Evolutionary conservation across 495 filamentous ascomycete genomes (phyloP), one percentile per base, ranked within the genome.

Genomic region (Trichoderma gamsii): DNA sequence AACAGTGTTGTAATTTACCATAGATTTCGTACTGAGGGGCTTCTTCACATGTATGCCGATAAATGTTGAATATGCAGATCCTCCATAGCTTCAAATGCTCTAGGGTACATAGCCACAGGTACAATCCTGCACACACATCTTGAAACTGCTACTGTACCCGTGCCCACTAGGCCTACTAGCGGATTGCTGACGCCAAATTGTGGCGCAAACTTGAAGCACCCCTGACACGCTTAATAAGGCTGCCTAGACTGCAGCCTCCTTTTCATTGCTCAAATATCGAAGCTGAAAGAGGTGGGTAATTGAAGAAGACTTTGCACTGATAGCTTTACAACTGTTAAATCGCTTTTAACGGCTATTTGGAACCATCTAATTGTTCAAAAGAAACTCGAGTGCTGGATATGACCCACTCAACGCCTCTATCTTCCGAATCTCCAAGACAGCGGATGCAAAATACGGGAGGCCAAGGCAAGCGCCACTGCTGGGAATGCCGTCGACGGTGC

Each of bases 401-500:
- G 43, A 15, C 6, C 12, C 51, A 25, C 1, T n/a, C 21, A n/a
- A 56, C 25, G 51, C 51, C 16, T 56, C 16, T 3, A n/a, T 9
- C 4, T 4, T 56, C 21, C 21, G n/a, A 25, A 25, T 16, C 51
- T 11, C n/a, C 51, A 25, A 56, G 51, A 25, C 51, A 56, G 9
- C 18, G 8, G 51, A 56, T n/a, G 51, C 51, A 12, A 56, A 25
- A 27, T 21, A 68, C 46, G n/a, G 69, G 63, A 23, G 23, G 44
- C 29, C 66, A 32, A 32, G 65, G 43, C 41, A 72, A 71, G 27
- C 74, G 71, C 41, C 74, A 76, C 52, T 76, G 75, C 68, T 76
- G 75, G 75, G 75, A 77, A 69, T 77, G 75, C 68, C 74, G 68
- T 25, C 71, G 74, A 46, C 74, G 74, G 12, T 72, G 67, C 13